These are phyloP conservation scores for Trifolium dubium DNA, from an alignment of 306 rosid genomes.

Conservation along the genomic window DNA sequence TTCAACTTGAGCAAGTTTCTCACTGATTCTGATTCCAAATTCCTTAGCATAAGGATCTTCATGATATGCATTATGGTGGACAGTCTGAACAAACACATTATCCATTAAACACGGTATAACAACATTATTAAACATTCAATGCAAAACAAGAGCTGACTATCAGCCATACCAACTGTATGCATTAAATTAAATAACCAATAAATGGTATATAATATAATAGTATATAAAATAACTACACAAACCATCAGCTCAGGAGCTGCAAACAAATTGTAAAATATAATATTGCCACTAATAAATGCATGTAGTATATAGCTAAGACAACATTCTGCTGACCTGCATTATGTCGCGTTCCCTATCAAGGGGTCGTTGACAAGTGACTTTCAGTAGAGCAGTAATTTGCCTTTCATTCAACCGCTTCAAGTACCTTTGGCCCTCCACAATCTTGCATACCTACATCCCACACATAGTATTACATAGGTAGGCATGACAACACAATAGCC, in stretches of 20 bases:
- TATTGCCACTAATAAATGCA: not conserved
- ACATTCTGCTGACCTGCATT: constrained; percentile 67
- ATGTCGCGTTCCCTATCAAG: constrained; percentile 82
- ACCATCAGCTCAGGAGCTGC: not conserved
- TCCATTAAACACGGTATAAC: not conserved
- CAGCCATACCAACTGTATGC: not conserved
- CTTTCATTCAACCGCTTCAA: constrained; percentile 82
- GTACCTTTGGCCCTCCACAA: constrained; percentile 93
- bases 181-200: not conserved
- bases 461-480: constrained; percentile 29
- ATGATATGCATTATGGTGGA: constrained; percentile 81
- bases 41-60: constrained; percentile 88
- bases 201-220: too few species aligned
- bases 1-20: constrained; percentile 91
- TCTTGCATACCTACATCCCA: constrained; percentile 82
- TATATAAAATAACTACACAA: not conserved
- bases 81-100: constrained; percentile 58
- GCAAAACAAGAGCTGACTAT: not conserved
- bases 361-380: constrained; percentile 96
- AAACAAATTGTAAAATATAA: not conserved
- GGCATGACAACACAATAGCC: not conserved
- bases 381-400: constrained; percentile 88
- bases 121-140: not conserved
- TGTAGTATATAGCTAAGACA: too few species aligned
- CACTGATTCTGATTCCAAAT: constrained; percentile 90